phyloP scores from a whole-genome alignment of 2,329 filamentous ascomycete species.

The Coccinonectria pachysandricola region DNA sequence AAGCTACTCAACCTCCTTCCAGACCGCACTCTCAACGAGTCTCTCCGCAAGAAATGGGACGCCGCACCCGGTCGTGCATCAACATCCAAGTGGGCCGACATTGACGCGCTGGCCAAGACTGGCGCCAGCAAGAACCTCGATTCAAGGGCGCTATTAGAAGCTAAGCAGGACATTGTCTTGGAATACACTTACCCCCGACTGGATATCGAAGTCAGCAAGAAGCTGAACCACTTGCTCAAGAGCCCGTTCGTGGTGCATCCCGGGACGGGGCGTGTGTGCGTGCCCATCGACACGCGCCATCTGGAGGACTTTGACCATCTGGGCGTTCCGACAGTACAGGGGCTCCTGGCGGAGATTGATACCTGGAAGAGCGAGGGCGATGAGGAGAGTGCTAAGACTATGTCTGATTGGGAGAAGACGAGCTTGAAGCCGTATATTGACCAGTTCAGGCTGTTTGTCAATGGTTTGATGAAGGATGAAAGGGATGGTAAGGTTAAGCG shows the following conservation, averaged over 20 bases:
- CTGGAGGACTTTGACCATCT: constrained; percentile 82
- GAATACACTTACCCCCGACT: constrained; percentile 97
- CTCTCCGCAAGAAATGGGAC: constrained; percentile 84
- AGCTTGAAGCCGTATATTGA: constrained; percentile 88
- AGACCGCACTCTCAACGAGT: constrained; percentile 64
- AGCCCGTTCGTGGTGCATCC: constrained; percentile 95
- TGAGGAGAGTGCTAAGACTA: constrained; percentile 25
- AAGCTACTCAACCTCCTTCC: constrained; percentile 78
- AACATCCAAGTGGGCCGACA: constrained; percentile 83
- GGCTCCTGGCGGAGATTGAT: constrained; percentile 78
- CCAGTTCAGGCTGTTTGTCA: constrained; percentile 75
- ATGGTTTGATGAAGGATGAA: constrained; percentile 67
- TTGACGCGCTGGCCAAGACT: constrained; percentile 72
- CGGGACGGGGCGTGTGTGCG: constrained; percentile 86
- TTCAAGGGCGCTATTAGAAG: constrained; percentile 63
- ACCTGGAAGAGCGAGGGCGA: constrained; percentile 50
- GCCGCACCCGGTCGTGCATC: constrained; percentile 69
- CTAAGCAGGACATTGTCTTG: constrained; percentile 90
- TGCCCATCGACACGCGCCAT: constrained; percentile 70
- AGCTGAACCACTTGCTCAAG: constrained; percentile 95
- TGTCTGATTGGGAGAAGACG: constrained; percentile 94
- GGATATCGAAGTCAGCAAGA: constrained; percentile 95
- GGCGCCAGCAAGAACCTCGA: constrained; percentile 66
- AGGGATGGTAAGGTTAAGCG: constrained; percentile 44
- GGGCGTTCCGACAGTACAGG: constrained; percentile 77